Conservation (phyloP, 306 rosid genomes). For the Purshia tridentata region DNA sequence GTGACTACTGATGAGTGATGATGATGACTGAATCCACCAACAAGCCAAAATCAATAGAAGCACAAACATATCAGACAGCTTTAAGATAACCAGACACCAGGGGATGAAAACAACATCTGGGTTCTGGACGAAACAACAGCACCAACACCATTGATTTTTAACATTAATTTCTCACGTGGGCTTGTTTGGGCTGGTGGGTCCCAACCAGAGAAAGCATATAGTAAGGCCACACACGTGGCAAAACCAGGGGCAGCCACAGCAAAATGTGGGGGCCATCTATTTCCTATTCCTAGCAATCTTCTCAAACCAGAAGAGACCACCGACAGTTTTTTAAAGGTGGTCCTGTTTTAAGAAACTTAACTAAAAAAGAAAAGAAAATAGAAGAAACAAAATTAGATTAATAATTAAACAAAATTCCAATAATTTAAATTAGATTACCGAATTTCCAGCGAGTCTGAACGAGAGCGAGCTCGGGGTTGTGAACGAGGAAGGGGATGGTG, state of each 20-base stretch:
- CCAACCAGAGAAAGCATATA: slow-evolving; percentile 8
- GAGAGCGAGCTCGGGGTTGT: slow-evolving; percentile 64
- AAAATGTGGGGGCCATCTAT: slow-evolving; percentile 33
- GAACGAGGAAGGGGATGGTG: slow-evolving; percentile 66
- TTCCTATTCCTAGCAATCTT: slow-evolving; percentile 19
- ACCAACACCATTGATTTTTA: not conserved
- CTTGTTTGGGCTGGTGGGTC: slow-evolving; percentile 14
- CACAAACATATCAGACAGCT: not conserved
- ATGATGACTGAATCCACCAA: slow-evolving; percentile 1
- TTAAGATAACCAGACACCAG: not conserved
- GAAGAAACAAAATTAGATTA: not conserved
- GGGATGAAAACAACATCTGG: slow-evolving; percentile 9
- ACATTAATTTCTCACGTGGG: not conserved
- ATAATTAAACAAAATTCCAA: not conserved
- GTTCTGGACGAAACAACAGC: too few relatives aligned
- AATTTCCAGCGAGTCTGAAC: slow-evolving; percentile 90
- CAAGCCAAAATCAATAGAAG: too few relatives aligned
- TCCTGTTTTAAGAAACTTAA: slow-evolving; percentile 14
- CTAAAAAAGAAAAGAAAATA: not conserved
- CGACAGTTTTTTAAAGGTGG: slow-evolving; percentile 47
- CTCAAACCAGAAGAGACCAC: slow-evolving; percentile 39
- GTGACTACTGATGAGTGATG: not conserved
- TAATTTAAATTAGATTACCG: slow-evolving; percentile 49
- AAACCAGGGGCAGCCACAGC: slow-evolving; percentile 22
- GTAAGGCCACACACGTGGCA: slow-evolving; percentile 35